A percentile compares a stretch with the other conserved stretches of the same genome.
phyloP scores from a whole-genome alignment of 164 flowering plant species.

The Aristolochia fimbriata region DNA sequence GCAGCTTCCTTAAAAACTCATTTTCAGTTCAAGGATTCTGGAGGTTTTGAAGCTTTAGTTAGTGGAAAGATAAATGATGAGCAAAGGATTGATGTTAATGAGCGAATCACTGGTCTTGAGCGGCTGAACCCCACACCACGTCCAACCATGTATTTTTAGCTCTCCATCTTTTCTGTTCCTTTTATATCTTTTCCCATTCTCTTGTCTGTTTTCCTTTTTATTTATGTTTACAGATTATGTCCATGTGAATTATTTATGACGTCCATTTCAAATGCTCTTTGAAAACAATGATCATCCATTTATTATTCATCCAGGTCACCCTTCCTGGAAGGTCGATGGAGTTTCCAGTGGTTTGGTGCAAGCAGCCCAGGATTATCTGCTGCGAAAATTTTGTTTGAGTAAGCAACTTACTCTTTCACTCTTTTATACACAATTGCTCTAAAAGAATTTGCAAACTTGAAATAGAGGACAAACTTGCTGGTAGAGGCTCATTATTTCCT shows the following conservation, averaged over 20 bases:
- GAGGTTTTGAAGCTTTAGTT: constrained; percentile 76
- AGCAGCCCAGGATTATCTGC: constrained; percentile 65
- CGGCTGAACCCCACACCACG: constrained; percentile 84
- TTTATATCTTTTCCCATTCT: not conserved
- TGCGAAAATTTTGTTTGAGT: constrained; percentile 55
- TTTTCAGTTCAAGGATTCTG: constrained; percentile 81
- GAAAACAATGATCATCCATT: no score
- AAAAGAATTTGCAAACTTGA: not conserved
- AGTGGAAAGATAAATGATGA: constrained; percentile 62
- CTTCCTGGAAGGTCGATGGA: constrained; percentile 82
- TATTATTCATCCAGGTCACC: constrained; percentile 58
- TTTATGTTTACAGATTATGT: no score
- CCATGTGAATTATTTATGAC: not conserved
- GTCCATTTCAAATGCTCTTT: not conserved
- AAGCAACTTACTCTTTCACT: not conserved
- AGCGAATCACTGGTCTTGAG: constrained; percentile 85
- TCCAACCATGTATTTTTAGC: constrained; percentile 68
- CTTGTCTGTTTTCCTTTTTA: no score
- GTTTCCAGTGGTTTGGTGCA: constrained; percentile 77
- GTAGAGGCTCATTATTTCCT: no score
- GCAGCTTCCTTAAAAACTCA: not conserved
- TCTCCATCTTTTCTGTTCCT: not conserved
- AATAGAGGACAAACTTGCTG: no score
- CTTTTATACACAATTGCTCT: not conserved
- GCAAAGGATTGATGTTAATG: constrained; percentile 86